These are phyloP conservation scores for Vitis rotundifolia DNA, from an alignment of 164 flowering plant genomes.

Conservation along the genomic window DNA sequence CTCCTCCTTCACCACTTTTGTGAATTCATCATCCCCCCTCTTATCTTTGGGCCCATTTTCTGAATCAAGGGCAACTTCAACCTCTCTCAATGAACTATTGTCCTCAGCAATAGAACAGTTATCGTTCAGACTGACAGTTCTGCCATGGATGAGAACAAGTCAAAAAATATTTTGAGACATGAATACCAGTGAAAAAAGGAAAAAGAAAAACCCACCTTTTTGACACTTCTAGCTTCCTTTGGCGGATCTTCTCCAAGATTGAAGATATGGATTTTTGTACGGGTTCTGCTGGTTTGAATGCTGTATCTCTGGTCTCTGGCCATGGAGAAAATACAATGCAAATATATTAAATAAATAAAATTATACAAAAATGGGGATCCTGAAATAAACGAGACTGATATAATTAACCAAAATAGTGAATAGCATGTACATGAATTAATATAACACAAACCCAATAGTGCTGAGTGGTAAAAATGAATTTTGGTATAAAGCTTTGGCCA, in stretches of 20 bases:
- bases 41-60: slow-evolving; percentile 13
- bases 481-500: too few relatives aligned
- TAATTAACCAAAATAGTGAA: too few relatives aligned
- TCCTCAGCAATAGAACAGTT: slow-evolving; percentile 7
- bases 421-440: too few relatives aligned
- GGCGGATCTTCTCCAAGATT: slow-evolving; percentile 75
- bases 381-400: too few relatives aligned
- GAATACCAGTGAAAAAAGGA: not conserved
- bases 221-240: slow-evolving; percentile 68
- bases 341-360: not conserved
- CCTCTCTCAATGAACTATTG: slow-evolving; percentile 20
- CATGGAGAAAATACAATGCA: not conserved
- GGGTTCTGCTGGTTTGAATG: slow-evolving; percentile 65
- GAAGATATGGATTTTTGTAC: slow-evolving; percentile 85
- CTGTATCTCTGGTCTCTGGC: slow-evolving; percentile 71
- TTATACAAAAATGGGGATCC: not conserved
- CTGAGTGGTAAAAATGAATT: too few relatives aligned
- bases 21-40: slow-evolving; percentile 9
- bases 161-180: not conserved
- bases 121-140: slow-evolving; percentile 26
- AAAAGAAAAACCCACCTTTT: slow-evolving; percentile 46
- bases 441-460: too few relatives aligned
- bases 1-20: slow-evolving; percentile 24
- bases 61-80: slow-evolving; percentile 13
- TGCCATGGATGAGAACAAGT: slow-evolving; percentile 8